These are phyloP conservation scores for Pelargonium citronellum DNA, from an alignment of 441 rosid species.

Conservation along the genomic window DNA sequence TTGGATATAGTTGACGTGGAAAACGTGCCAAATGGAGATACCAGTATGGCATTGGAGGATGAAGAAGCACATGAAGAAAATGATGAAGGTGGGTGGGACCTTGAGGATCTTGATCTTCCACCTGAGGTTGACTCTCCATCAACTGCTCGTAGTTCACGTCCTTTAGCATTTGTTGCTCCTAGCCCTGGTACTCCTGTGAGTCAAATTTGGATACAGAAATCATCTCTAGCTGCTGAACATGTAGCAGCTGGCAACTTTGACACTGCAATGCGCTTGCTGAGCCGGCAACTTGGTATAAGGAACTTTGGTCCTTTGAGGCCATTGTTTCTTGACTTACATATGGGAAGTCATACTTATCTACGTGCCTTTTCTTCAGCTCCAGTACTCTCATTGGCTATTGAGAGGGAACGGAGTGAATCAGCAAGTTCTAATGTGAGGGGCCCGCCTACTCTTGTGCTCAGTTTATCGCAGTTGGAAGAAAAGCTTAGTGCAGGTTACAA, in stretches of 20 bases:
- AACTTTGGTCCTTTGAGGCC: slow-evolving; percentile 59
- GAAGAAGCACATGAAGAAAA: slow-evolving; percentile 52
- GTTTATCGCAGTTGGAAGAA: slow-evolving; percentile 65
- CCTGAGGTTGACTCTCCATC: slow-evolving; percentile 68
- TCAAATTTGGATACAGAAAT: slow-evolving; percentile 73
- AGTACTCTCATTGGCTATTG: slow-evolving; percentile 63
- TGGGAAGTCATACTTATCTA: slow-evolving; percentile 63
- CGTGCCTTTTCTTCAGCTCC: slow-evolving; percentile 62
- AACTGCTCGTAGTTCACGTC: slow-evolving; percentile 43
- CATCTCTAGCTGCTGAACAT: slow-evolving; percentile 80
- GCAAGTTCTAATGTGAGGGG: slow-evolving; percentile 66
- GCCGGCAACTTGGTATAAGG: slow-evolving; percentile 69
- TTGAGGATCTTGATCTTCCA: slow-evolving; percentile 74
- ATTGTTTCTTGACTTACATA: slow-evolving; percentile 60
- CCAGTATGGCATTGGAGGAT: slow-evolving; percentile 45
- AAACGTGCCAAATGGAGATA: slow-evolving; percentile 48
- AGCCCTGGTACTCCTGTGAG: slow-evolving; percentile 70
- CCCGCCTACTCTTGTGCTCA: slow-evolving; percentile 56
- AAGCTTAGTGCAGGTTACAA: slow-evolving; percentile 72
- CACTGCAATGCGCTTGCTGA: slow-evolving; percentile 72
- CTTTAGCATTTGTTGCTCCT: slow-evolving; percentile 53
- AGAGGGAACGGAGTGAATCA: slow-evolving; percentile 71
- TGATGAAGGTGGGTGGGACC: slow-evolving; percentile 78
- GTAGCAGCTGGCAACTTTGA: slow-evolving; percentile 88
- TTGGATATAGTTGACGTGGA: slow-evolving; percentile 57